Evolutionary conservation across 2,329 filamentous ascomycete species (phyloP).

Genomic region (Zalaria obscura): DNA sequence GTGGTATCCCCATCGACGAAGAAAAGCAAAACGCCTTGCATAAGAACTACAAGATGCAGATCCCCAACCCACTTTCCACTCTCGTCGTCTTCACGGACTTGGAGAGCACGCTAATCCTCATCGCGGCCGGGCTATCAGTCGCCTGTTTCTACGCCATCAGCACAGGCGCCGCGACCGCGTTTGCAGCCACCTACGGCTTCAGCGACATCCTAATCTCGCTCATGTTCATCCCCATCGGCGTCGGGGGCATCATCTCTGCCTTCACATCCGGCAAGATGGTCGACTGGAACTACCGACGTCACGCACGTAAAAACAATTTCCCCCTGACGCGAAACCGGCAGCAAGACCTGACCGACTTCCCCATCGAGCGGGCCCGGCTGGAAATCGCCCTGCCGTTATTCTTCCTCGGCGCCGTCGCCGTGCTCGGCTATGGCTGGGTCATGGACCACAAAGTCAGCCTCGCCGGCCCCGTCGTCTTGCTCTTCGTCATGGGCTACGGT

Average conservation of each 20-base stretch:
- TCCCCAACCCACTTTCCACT: conserved; percentile 16
- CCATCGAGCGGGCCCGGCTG: conserved; percentile 28
- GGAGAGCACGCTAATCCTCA: conserved; percentile 22
- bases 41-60: conserved; percentile 11
- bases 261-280: conserved; percentile 25
- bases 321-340: conserved; percentile 19
- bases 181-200: conserved; percentile 22
- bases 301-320: conserved; percentile 18
- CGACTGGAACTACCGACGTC: conserved; percentile 28
- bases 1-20: conserved; percentile 9
- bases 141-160: conserved; percentile 28
- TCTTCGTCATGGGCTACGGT: conserved; percentile 18
- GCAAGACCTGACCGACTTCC: conserved; percentile 24
- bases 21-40: conserved; percentile 10
- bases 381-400: conserved; percentile 26
- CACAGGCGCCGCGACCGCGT: conserved; percentile 23
- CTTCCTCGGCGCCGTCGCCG: conserved; percentile 13
- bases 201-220: conserved; percentile 27
- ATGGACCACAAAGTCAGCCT: conserved; percentile 17
- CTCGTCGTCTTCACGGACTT: conserved; percentile 14
- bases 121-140: conserved; percentile 23
- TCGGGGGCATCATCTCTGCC: conserved; percentile 24
- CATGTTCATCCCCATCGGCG: conserved; percentile 28
- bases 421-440: conserved; percentile 29
- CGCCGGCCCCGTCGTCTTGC: conserved; percentile 13